These are phyloP conservation scores for Beauveria sp. DNA, from an alignment of 2,329 filamentous ascomycete species.

Conservation along the genomic window DNA sequence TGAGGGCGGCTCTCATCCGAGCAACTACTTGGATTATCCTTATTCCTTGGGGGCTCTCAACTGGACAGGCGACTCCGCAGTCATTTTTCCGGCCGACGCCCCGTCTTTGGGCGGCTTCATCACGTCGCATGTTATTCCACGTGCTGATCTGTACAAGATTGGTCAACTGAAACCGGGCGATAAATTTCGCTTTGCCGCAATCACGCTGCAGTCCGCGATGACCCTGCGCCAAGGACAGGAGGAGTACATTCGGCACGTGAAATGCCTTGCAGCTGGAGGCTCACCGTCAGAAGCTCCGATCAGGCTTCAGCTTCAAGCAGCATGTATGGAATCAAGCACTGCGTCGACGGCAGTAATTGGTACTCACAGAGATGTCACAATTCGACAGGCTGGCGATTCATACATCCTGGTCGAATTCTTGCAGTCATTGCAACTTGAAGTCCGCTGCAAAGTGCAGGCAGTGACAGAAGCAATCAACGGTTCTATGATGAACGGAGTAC, in stretches of 20 bases:
- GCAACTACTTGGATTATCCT: slow-evolving; percentile 51
- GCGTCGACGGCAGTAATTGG: background rate
- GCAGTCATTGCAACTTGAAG: slow-evolving; percentile 1
- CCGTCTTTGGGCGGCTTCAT: slow-evolving; percentile 56
- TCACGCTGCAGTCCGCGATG: background rate
- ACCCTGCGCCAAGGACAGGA: background rate
- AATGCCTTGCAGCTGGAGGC: background rate
- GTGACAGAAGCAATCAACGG: background rate
- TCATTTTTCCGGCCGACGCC: slow-evolving; percentile 51
- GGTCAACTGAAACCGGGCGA: slow-evolving; percentile 55
- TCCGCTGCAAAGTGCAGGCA: slow-evolving; percentile 1
- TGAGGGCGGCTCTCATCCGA: slow-evolving; percentile 56
- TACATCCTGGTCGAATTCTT: background rate
- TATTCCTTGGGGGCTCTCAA: slow-evolving; percentile 52
- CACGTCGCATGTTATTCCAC: slow-evolving; percentile 46
- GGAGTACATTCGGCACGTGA: background rate
- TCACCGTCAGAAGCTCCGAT: background rate
- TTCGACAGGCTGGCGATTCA: slow-evolving; percentile 1
- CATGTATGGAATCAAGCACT: background rate
- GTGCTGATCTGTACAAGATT: slow-evolving; percentile 53
- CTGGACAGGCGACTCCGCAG: slow-evolving; percentile 54
- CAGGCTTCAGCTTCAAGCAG: background rate
- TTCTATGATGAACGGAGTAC: background rate
- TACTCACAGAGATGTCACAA: background rate
- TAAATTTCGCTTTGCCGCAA: slow-evolving; percentile 16